phyloP scores from a whole-genome alignment of 2,329 filamentous ascomycete genomes.

The Colletotrichum tamarilloi region DNA sequence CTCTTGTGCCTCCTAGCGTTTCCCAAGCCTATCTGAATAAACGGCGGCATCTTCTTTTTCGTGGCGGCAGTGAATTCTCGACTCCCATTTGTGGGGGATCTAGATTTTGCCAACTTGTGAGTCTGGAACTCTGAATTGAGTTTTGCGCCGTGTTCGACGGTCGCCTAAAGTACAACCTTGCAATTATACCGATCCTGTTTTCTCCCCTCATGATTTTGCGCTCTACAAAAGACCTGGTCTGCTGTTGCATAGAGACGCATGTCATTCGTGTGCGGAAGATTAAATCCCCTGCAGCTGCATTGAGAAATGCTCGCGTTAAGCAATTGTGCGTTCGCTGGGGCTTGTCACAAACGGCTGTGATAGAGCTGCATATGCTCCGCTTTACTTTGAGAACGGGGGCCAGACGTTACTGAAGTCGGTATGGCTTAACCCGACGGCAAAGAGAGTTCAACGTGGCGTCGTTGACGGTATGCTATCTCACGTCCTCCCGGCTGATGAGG shows the following conservation, averaged over 20 bases:
- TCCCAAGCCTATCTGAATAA: background rate
- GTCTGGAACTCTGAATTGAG: background rate
- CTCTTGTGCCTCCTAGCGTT: background rate
- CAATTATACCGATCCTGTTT: background rate
- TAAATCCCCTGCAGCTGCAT: constrained; percentile 7
- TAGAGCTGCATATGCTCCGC: constrained; percentile 26
- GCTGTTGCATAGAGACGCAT: background rate
- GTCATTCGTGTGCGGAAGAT: constrained; percentile 17
- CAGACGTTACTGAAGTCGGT: background rate
- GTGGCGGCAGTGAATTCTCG: background rate
- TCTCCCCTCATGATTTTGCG: background rate
- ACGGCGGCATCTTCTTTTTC: background rate
- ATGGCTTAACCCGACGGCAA: background rate
- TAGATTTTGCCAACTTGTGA: background rate
- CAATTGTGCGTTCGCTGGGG: constrained; percentile 18
- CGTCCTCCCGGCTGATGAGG: background rate
- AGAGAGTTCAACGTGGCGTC: background rate
- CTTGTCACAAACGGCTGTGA: constrained; percentile 24
- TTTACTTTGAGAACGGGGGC: background rate
- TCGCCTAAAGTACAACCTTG: background rate
- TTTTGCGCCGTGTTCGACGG: background rate
- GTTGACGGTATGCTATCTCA: background rate
- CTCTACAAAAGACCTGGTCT: background rate
- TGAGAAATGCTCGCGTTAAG: background rate
- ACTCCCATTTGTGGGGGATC: background rate